Percentiles rank a stretch among this genome's conserved stretches.
These are phyloP conservation scores for Sporisorium scitamineum DNA, from an alignment of 1,284 basidiomycete species.

Conservation along the genomic window DNA sequence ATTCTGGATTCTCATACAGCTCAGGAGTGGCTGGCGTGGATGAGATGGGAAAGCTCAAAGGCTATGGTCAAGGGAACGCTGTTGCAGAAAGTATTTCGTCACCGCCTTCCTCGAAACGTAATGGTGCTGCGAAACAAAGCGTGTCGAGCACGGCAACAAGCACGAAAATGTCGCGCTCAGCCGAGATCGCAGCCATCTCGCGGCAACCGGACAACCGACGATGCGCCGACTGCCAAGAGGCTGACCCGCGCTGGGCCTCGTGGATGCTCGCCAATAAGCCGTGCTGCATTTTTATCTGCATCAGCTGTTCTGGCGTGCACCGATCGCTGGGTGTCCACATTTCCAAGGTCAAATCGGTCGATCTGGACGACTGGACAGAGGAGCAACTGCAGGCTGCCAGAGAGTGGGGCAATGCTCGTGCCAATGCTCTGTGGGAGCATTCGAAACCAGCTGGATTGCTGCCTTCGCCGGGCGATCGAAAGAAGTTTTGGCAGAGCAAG, in stretches of 20 bases:
- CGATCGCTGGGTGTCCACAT: conserved; percentile 73
- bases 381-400: conserved; percentile 56
- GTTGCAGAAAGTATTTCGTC: not conserved
- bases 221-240: conserved; percentile 72
- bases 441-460: conserved; percentile 31
- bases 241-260: conserved; percentile 70
- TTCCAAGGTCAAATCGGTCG: conserved; percentile 72
- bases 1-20: conserved; percentile 22
- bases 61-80: not conserved
- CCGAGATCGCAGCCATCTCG: conserved; percentile 68
- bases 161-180: conserved; percentile 42
- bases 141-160: conserved; percentile 16
- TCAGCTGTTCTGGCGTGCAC: conserved; percentile 72
- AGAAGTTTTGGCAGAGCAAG: conserved; percentile 51
- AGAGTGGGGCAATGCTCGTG: conserved; percentile 54
- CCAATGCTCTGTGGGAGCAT: conserved; percentile 55
- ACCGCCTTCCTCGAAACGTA: conserved; percentile 7
- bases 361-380: conserved; percentile 71
- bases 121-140: conserved; percentile 8
- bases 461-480: conserved; percentile 20
- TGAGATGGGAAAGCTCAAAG: conserved; percentile 37
- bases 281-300: conserved; percentile 72
- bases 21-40: conserved; percentile 12
- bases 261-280: conserved; percentile 68
- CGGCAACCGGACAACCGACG: conserved; percentile 68